Percentiles rank a stretch among this genome's conserved stretches.
Evolutionary conservation across 2,329 filamentous ascomycete genomes (phyloP).

Genomic region (Cytospora mali): DNA sequence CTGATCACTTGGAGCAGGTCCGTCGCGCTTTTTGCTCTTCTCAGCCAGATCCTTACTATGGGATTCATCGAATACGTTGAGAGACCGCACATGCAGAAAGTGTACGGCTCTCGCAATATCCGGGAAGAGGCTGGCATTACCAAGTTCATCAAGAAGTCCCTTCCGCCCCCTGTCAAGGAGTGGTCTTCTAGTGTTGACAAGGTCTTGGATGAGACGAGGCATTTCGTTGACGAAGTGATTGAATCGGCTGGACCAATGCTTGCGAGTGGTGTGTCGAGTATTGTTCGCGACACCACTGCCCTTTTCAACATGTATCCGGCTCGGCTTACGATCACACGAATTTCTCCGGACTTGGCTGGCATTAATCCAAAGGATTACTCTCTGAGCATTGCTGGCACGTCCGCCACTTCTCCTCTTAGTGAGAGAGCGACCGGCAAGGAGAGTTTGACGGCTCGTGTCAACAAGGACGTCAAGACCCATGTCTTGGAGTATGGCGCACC

Average conservation of each 20-base stretch:
- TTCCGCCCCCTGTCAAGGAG: constrained; percentile 80
- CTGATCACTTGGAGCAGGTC: constrained; percentile 88
- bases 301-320: constrained; percentile 90
- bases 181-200: constrained; percentile 87
- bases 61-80: constrained; percentile 92
- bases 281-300: constrained; percentile 84
- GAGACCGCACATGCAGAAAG: constrained; percentile 96
- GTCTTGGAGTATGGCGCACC: constrained; percentile 88
- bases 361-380: constrained; percentile 80
- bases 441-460: constrained; percentile 67
- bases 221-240: constrained; percentile 89
- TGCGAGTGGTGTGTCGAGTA: constrained; percentile 80
- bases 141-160: constrained; percentile 83
- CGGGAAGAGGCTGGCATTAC: constrained; percentile 87
- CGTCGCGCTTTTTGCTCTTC: constrained; percentile 82
- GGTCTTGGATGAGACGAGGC: constrained; percentile 81
- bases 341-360: constrained; percentile 79
- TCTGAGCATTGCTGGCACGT: constrained; percentile 71
- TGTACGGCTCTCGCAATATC: constrained; percentile 78
- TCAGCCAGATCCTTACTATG: constrained; percentile 83
- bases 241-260: constrained; percentile 85
- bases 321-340: constrained; percentile 77
- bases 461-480: constrained; percentile 72
- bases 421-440: constrained; percentile 73
- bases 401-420: constrained; percentile 50